Evolutionary conservation across 768 basidiomycete genomes (phyloP), one percentile per base, ranked within the genome.

Genomic region (Leccinum arenicola): DNA sequence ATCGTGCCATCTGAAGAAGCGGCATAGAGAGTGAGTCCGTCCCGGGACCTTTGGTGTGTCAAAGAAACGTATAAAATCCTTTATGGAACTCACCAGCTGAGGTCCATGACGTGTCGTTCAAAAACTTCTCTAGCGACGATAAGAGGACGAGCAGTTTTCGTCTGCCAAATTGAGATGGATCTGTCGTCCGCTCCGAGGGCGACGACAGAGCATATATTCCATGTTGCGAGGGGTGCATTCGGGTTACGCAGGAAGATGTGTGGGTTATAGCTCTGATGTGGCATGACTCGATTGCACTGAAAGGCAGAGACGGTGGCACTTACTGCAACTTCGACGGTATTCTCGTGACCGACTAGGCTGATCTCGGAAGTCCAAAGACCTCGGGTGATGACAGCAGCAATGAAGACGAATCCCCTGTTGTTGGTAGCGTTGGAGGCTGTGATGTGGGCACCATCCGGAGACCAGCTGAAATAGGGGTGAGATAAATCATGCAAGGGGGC

Each of bases 371-470:
- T 87, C 93, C 95, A 98, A 11, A 88, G 82, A 50, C 87, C 88
- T 33, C 95, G 82, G 0, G 91, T 88, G 61, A 99, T 95, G 23
- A 98, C 94, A 7, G 95, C 93, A 3, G 96, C 97, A 48, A 98
- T 96, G 71, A 98, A 99, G 6, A 98, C 95, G 57, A 94, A 95
- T 19, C 95, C 95, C 63, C 89, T 87, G 66, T 92, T 93, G 71
- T 98, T 98, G 54, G 95, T 98, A 2, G 95, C 94, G 68, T 98
- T 98, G 1, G 96, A 96, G 1, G 95, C 93, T 4, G 95, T 97
- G 60, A 99, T 93, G 70, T 97, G 94, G 2, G 96, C 92, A n/a
- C 97, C 97, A 68, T 98, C 97, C 2, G 97, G 97, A 1, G 95
- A 98, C 97, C 97, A 99, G 66, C 95, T 97, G 61, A 3, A 7